Conservation (phyloP, 2,329 filamentous ascomycete genomes). For the Neoscytalidium dimidiatum region DNA sequence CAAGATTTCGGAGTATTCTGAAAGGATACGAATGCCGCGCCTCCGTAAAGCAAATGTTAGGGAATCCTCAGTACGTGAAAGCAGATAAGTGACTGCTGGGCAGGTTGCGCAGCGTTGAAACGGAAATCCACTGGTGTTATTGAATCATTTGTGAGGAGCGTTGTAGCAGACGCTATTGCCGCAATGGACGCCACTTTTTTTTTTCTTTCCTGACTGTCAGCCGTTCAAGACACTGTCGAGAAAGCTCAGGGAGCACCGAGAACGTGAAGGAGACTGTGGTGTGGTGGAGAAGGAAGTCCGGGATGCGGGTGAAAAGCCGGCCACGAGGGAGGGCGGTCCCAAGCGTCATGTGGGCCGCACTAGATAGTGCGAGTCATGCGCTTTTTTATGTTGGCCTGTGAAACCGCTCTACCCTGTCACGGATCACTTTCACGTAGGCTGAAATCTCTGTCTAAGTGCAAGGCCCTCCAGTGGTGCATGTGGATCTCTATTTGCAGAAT, state of each 20-base stretch:
- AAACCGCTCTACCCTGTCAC: too few species aligned
- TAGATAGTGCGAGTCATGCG: constrained; percentile 7
- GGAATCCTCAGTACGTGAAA: constrained; percentile 14
- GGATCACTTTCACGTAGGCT: too few species aligned
- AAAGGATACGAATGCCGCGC: constrained; percentile 4
- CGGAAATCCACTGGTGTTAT: constrained; percentile 28
- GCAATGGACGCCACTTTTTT: constrained; percentile 18
- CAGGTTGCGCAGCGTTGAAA: constrained; percentile 11
- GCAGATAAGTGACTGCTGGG: background rate
- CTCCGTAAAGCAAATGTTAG: constrained; percentile 24
- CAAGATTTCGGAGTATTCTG: background rate
- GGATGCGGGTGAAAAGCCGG: background rate
- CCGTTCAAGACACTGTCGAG: background rate
- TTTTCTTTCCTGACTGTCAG: background rate
- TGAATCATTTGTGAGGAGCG: constrained; percentile 29
- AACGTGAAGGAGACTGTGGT: background rate
- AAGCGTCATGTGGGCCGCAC: background rate
- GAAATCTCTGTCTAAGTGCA: too few species aligned
- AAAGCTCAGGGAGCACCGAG: background rate
- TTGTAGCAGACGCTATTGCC: background rate
- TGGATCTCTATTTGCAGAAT: too few species aligned
- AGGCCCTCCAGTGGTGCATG: too few species aligned
- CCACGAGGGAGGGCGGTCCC: background rate
- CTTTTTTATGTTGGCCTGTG: too few species aligned
- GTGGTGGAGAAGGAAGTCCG: background rate